Base-by-base conservation (phyloP, 225 moss, liverwort and hornwort species). In the Anthoceros angustus region DNA sequence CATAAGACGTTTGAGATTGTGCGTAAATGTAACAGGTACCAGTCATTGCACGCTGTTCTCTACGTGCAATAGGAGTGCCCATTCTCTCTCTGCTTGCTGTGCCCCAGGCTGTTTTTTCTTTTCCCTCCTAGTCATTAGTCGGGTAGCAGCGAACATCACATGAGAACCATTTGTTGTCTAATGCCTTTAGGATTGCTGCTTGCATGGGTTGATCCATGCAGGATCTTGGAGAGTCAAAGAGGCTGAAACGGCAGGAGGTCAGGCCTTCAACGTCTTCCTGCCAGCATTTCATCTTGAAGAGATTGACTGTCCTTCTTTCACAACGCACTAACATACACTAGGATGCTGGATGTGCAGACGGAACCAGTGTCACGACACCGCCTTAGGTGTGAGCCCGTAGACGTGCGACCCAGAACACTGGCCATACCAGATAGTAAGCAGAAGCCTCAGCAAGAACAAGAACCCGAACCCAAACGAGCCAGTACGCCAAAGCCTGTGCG, bases 151-250 rank as follows among this genome's bases (percentile, higher is more conserved):
- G 6, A 23, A 23, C 55, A 18, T 55, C 55, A 55, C 55, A 55
- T 55, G 55, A 55, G 55, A 55, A 55, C 23, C 4, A 23, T 55
- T 55, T 55, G 55, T 55, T 55, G 55, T 55, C 55, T 55, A 55
- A 55, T 55, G 55, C 18, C 55, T 18, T 23, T 55, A 55, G 55
- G 55, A 55, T 55, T 55, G 55, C 55, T 55, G 55, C 55, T 55
- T 55, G 55, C 55, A 55, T 55, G 55, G 55, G 55, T 55, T 55
- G 55, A 55, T 55, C 55, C 55, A 55, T 55, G 55, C 55, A 55
- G 55, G 55, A 55, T 55, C 55, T 55, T 18, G 55, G 55, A 55
- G 55, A 55, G 55, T 55, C 23, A 5, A 55, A 20, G 55, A 55
- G n/a, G 55, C 55, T 18, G 55, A 55, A 55, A 55, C 18, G 23